Evolutionary conservation across 2,329 filamentous ascomycete genomes (phyloP), one percentile per base, ranked within the genome.

Genomic region (Cordyceps javanica): DNA sequence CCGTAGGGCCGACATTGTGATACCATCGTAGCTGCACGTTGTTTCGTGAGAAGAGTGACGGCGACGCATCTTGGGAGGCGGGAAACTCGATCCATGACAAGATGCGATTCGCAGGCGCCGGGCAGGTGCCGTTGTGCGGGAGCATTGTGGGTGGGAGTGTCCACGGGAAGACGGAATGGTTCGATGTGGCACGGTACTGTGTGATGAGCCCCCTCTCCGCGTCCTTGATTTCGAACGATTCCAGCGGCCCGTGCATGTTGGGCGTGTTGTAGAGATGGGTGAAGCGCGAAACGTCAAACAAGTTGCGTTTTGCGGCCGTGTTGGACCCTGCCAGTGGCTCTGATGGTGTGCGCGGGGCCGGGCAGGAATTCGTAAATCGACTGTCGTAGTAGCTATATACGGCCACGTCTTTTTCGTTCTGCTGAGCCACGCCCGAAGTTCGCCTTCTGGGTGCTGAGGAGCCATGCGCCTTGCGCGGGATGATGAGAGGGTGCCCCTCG

Each of bases 111-210:
- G 84, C 79, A 62, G 96, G 86, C 13, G 82, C 83, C 5, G 87
- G 80, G 63, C 90, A 96, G n/a, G 81, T 87, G 0, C 89, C 93
- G 65, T 95, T 85, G 10, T 75, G 72, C 0, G 92, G 91, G 3
- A 97, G 80, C 64, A 96, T 78, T 26, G 83, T 79, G 1, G 78
- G 76, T 0, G 94, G 93, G 0, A 99, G 75, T 0, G 94, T 97
- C 93, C 93, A 97, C 0, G 94, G 94, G 67, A 91, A 97, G 65
- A 90, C 87, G 0, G 88, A 93, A 69, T 92, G 87, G 65, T 96
- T 96, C 0, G 85, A 86, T 7, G 82, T 82, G 14, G 85, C 86
- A 42, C 63, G 69, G 60, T 70, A 73, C 30, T 65, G 66, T 25
- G 65, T 70, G 8, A 72, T 60, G 68, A 75, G 57, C 78, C 72